phyloP scores from a whole-genome alignment of 345 rosid species.

The Diplotaxis tenuifolia region DNA sequence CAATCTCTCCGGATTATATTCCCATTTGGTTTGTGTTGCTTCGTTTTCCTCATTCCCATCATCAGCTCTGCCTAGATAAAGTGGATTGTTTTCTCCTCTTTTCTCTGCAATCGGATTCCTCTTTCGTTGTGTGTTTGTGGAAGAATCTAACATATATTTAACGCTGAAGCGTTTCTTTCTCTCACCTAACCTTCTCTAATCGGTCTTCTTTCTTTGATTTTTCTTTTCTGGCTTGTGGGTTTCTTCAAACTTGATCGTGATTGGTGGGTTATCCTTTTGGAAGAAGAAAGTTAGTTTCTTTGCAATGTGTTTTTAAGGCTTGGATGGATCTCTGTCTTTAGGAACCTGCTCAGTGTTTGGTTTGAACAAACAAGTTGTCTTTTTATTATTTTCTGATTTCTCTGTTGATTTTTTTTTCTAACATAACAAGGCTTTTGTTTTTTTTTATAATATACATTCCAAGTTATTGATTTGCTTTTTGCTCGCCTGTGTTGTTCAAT shows the following conservation, averaged over 20 bases:
- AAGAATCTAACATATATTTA: constrained; percentile 14
- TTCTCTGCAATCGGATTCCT: constrained; percentile 30
- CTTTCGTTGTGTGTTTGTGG: constrained; percentile 13
- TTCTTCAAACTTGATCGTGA: not conserved
- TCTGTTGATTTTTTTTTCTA: not conserved
- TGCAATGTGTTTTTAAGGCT: constrained; percentile 6
- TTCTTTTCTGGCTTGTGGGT: not conserved
- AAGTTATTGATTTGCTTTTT: not conserved
- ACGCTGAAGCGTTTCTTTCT: constrained; percentile 6
- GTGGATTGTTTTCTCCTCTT: constrained; percentile 15
- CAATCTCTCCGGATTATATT: constrained; percentile 32
- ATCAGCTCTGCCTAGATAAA: constrained; percentile 2
- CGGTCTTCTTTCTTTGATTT: not conserved
- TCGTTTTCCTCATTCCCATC: constrained; percentile 30
- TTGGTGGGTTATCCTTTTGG: constrained; percentile 16
- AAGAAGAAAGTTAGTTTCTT: not conserved
- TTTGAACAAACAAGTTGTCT: constrained; percentile 5
- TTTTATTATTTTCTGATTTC: not conserved
- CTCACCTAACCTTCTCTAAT: constrained; percentile 30
- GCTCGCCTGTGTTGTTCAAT: too few species aligned
- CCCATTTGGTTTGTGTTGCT: constrained; percentile 22
- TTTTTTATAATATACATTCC: not conserved
- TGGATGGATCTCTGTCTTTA: constrained; percentile 28
- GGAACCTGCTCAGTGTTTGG: constrained; percentile 2
- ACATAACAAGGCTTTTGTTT: not conserved